These are phyloP conservation scores for Gentiana straminea DNA, from an alignment of 257 asterid genomes.

Conservation along the genomic window DNA sequence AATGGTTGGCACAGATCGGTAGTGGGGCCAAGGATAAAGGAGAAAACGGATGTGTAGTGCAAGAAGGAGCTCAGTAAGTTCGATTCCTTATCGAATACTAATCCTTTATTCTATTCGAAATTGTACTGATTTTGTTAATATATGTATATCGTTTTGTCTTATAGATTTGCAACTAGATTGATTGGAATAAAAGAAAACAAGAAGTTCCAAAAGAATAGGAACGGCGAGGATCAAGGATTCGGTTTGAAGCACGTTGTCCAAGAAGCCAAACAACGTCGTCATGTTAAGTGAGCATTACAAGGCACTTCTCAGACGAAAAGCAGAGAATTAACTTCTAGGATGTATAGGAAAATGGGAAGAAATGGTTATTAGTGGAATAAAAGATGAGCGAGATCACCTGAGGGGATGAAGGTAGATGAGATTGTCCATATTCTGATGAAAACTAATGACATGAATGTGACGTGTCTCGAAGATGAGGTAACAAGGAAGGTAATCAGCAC, in stretches of 20 bases:
- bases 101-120: neutral
- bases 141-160: no score
- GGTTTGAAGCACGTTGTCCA: slow-evolving; percentile 69
- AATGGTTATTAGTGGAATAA: no score
- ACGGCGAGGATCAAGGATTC: slow-evolving; percentile 27
- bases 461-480: no score
- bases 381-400: no score
- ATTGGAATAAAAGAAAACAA: slow-evolving; percentile 74
- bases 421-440: no score
- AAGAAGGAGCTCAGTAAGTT: slow-evolving; percentile 70
- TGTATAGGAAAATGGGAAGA: no score
- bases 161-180: slow-evolving; percentile 81
- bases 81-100: neutral
- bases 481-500: neutral
- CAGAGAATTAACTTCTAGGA: neutral
- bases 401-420: no score
- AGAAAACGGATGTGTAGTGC: slow-evolving; percentile 42
- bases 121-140: no score
- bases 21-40: slow-evolving; percentile 39
- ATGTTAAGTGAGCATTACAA: slow-evolving; percentile 73
- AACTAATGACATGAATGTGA: no score
- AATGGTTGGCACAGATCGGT: slow-evolving; percentile 99
- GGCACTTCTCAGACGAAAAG: no score
- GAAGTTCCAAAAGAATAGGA: slow-evolving; percentile 61
- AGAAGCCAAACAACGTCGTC: slow-evolving; percentile 51